A percentile compares a stretch with the other conserved stretches of the same genome.
Evolutionary conservation across 176 grass and related monocot genomes (phyloP).

Genomic region (Puccinellia tenuiflora): DNA sequence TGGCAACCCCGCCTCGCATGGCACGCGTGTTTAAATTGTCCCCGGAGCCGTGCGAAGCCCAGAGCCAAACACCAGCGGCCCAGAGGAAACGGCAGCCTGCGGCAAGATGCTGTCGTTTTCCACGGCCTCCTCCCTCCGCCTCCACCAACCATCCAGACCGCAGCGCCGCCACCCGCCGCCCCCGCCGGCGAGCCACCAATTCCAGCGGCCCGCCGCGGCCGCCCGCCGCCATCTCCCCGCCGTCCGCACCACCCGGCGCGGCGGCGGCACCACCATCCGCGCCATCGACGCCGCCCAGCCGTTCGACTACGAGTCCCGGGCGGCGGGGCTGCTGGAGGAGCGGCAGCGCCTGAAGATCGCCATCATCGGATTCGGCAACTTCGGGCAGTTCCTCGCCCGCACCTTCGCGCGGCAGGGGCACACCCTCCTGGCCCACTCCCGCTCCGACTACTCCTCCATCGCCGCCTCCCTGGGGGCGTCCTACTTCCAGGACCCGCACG

Average conservation of each 20-base stretch:
- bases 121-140: conserved; percentile 28
- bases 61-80: not conserved
- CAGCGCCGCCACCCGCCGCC: not conserved
- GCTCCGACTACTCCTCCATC: conserved; percentile 63
- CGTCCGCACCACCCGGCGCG: not conserved
- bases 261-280: conserved; percentile 29
- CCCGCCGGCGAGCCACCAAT: not conserved
- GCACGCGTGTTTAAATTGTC: not conserved
- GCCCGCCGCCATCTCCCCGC: not conserved
- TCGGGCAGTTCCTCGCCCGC: conserved; percentile 68
- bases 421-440: conserved; percentile 65
- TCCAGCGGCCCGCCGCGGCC: not conserved
- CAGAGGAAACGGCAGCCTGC: not conserved
- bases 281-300: conserved; percentile 50
- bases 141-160: conserved; percentile 24
- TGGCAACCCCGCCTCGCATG: not conserved
- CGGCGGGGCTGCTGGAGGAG: conserved; percentile 38
- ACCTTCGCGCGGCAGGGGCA: conserved; percentile 70
- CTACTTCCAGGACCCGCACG: conserved; percentile 70
- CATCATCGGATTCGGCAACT: conserved; percentile 86
- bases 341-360: conserved; percentile 82
- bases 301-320: conserved; percentile 63
- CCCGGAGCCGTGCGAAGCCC: not conserved
- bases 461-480: conserved; percentile 42
- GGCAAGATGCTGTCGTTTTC: conserved; percentile 44